These are phyloP conservation scores for Naganishia sp. DNA, from an alignment of 1,284 basidiomycete species.

Conservation along the genomic window DNA sequence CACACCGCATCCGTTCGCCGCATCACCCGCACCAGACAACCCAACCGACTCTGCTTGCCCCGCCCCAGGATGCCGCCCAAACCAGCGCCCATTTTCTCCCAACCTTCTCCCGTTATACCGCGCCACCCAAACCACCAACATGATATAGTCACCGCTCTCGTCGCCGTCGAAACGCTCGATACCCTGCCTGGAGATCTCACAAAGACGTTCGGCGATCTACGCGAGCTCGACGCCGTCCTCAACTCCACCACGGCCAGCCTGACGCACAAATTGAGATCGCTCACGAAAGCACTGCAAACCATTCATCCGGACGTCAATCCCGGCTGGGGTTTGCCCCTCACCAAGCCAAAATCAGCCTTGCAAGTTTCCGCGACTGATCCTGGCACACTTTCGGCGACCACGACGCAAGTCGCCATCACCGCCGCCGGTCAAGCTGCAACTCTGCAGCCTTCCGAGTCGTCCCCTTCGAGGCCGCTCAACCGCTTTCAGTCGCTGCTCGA, in stretches of 20 bases:
- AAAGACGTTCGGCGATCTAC: conserved; percentile 88
- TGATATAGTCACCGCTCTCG: conserved; percentile 60
- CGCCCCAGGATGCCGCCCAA: conserved; percentile 44
- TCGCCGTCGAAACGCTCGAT: conserved; percentile 90
- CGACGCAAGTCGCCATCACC: neutral
- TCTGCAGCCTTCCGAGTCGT: neutral
- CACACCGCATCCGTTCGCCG: too few species aligned
- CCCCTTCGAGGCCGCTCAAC: conserved; percentile 63
- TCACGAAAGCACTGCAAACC: conserved; percentile 58
- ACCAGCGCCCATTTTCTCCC: conserved; percentile 36
- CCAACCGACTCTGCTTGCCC: neutral
- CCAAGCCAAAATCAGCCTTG: neutral
- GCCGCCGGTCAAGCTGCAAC: neutral
- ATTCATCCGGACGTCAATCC: conserved; percentile 1
- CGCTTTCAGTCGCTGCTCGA: conserved; percentile 84
- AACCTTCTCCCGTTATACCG: conserved; percentile 32
- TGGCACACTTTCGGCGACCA: neutral
- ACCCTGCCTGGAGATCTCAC: conserved; percentile 92
- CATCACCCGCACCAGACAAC: too few species aligned
- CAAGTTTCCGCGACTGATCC: neutral
- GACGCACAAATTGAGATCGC: conserved; percentile 70
- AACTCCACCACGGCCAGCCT: conserved; percentile 78
- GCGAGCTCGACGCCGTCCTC: conserved; percentile 96
- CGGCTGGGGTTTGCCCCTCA: neutral
- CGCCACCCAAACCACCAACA: conserved; percentile 41